Base-by-base conservation (phyloP, 148 eudicot species). In the Diospyros lotus region DNA sequence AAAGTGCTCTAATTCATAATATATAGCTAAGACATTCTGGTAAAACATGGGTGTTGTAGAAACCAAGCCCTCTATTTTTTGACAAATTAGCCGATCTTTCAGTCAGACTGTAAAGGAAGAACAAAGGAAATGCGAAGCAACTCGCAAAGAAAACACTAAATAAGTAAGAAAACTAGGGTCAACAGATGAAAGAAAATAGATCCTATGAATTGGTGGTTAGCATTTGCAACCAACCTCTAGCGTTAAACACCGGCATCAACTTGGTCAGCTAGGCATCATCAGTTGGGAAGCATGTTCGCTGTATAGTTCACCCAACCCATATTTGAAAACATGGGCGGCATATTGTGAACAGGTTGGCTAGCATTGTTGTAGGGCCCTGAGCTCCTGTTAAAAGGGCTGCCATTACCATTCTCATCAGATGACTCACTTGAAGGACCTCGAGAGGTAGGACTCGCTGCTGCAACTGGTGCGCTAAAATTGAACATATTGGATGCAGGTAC, bases 361-460 rank as follows among this genome's bases (percentile, higher is more conserved):
- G 86, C 75, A 64, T 89, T 88, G 68, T 76, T 75, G 50, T 81
- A 91, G 14, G 90, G 81, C 58, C 75, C 88, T 52, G 86, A 73
- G 40, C 64, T 73, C 58, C 82, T 74, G 62, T 83, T 76, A 58
- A 88, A 66, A 52, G 88, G 91, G 28, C 17, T 45, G 58, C 17
- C 28, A 58, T 72, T 83, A 59, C 81, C 89, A 61, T 89, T 82
- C 45, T 88, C 97, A 17, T 92, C 99, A 17, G 89, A 87, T 56
- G 94, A 92, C 5, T 86, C 99, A 53, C 90, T 91, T 1, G 97
- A 90, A 38, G 72, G 85, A 9, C 79, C 97, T 72, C 86, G 87
- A 9, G 95, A 89, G 56, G 89, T 76, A 14, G 93, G 87, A 74
- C 89, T 89, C 56, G 77, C 90, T 4, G 80, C 82, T 0, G 88